Evolutionary conservation across 2,329 filamentous ascomycete genomes (phyloP), one percentile per base, ranked within the genome.

Genomic region (Talaromyces atroroseus): DNA sequence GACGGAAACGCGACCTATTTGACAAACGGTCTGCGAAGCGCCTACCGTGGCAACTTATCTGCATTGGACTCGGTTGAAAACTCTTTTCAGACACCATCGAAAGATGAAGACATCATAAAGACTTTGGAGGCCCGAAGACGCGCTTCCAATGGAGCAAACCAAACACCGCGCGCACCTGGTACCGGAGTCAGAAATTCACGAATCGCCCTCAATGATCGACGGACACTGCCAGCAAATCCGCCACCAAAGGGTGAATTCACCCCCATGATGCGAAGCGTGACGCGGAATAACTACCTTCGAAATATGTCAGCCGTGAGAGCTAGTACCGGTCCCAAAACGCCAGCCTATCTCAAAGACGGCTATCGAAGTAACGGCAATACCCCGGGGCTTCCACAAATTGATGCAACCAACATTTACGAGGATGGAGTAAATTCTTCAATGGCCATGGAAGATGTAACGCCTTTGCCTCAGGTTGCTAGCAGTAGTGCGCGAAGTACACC

Each of bases 401-500:
- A 91, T 62, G 87, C 85, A 65, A 91, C 89, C 2, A 76, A 71
- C 46, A 77, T 88, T 61, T 86, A 86, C 65, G 81, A 82, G 47
- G 80, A 80, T 57, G 79, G 83, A 55, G 86, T 85, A 49, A 82
- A 84, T 59, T 84, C 84, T 79, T 58, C 58, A 42, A 54, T 57
- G 26, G 84, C 67, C 65, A 85, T 72, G 40, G 74, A 78, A 62
- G 85, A 88, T 50, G 82, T 82, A 48, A 95, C 92, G 0, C 88
- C 88, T 1, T 71, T 92, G 49, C 90, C 89, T 24, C 85, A 89
- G 52, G 82, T 87, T 49, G 85, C 86, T 57, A 89, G 82, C 71
- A 95, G 89, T 71, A 96, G 91, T 70, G 81, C 82, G 42, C 85
- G 89, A 61, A 90, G 89, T 60, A 96, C 94, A 5, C 94, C 94